Percentiles rank a stretch among this genome's conserved stretches.
Conservation (phyloP, 495 filamentous ascomycete species). For the Talaromyces trachyspermus region DNA sequence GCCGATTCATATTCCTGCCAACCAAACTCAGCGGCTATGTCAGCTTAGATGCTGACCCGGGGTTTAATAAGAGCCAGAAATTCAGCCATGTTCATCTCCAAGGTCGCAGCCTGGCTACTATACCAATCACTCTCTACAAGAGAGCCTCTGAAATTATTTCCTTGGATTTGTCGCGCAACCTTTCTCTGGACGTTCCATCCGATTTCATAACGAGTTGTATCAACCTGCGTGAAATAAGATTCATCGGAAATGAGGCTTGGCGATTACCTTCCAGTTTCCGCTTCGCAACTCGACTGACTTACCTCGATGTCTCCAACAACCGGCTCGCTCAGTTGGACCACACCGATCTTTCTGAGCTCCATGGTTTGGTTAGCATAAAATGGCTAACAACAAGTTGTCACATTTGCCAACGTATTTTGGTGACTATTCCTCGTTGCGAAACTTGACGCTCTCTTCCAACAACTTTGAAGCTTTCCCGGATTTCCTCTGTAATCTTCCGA, state of each 20-base stretch:
- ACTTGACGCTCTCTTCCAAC: slow-evolving; percentile 87
- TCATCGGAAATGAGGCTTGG: slow-evolving; percentile 82
- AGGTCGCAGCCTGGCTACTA: slow-evolving; percentile 87
- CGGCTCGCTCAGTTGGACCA: slow-evolving; percentile 78
- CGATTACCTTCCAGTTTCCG: slow-evolving; percentile 79
- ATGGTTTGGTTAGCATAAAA: slow-evolving; percentile 80
- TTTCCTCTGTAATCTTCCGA: slow-evolving; percentile 73
- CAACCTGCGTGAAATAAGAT: slow-evolving; percentile 91
- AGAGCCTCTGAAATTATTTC: slow-evolving; percentile 90
- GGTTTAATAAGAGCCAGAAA: slow-evolving; percentile 72
- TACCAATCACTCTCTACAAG: slow-evolving; percentile 88
- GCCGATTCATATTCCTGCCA: slow-evolving; percentile 89
- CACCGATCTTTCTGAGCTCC: slow-evolving; percentile 62
- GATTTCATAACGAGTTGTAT: slow-evolving; percentile 94
- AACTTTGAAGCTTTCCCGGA: slow-evolving; percentile 75
- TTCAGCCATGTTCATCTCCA: slow-evolving; percentile 89
- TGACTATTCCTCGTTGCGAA: slow-evolving; percentile 66
- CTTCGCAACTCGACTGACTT: slow-evolving; percentile 72
- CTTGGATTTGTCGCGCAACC: slow-evolving; percentile 84
- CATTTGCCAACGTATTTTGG: slow-evolving; percentile 73
- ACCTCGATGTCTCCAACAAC: slow-evolving; percentile 93
- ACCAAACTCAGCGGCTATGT: slow-evolving; percentile 71
- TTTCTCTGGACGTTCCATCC: slow-evolving; percentile 85
- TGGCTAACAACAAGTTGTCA: slow-evolving; percentile 85
- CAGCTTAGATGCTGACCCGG: slow-evolving; percentile 67